Evolutionary conservation across 306 rosid genomes (phyloP).

Genomic region (Inga laurina): DNA sequence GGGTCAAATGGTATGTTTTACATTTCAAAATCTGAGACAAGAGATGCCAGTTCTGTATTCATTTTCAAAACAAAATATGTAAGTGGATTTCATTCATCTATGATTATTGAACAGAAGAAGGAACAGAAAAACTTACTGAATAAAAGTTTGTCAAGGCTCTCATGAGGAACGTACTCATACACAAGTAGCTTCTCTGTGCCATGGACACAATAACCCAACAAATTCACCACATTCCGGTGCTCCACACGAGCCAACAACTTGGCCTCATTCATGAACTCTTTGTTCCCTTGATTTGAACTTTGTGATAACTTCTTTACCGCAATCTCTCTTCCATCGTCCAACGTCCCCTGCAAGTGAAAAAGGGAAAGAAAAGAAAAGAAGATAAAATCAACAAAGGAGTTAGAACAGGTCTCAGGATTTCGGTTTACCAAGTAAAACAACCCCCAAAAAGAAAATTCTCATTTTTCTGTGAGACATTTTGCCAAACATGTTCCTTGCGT

Average conservation of each 20-base stretch:
- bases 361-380: not conserved
- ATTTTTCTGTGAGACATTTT: not conserved
- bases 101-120: not conserved
- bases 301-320: conserved; percentile 89
- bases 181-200: conserved; percentile 84
- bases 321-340: conserved; percentile 84
- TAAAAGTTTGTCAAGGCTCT: conserved; percentile 91
- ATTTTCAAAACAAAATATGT: not conserved
- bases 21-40: conserved; percentile 4
- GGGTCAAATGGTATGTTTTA: not conserved
- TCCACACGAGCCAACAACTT: conserved; percentile 89
- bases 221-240: conserved; percentile 87
- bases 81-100: conserved; percentile 7
- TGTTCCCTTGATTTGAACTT: conserved; percentile 82
- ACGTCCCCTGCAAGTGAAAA: conserved; percentile 61
- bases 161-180: conserved; percentile 80
- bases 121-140: conserved; percentile 69
- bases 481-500: not conserved
- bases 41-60: not conserved
- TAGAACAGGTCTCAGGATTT: conserved; percentile 1
- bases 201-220: conserved; percentile 84
- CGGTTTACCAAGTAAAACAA: conserved; percentile 14
- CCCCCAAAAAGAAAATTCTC: not conserved
- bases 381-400: not conserved
- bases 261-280: conserved; percentile 87